Conservation (phyloP, 1,139 yeast species). For the Casaregolazyma lundiana region DNA sequence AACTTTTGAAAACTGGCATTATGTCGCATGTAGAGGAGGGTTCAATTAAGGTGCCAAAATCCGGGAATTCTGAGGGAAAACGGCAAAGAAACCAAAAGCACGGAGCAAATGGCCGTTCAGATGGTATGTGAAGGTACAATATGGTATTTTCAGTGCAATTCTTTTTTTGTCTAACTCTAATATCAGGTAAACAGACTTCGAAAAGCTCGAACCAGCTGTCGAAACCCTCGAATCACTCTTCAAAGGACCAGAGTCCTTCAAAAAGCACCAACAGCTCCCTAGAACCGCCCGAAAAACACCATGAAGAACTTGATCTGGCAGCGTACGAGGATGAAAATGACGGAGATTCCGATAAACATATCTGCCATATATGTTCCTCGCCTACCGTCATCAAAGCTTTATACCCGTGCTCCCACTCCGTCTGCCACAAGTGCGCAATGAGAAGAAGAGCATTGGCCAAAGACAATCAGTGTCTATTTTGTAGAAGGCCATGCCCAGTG, state of each 20-base stretch:
- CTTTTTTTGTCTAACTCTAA: no score
- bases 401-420: slow-evolving; percentile 78
- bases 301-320: slow-evolving; percentile 3
- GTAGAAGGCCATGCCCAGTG: slow-evolving; percentile 59
- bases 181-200: no score
- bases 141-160: no score
- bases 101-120: background rate
- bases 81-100: background rate
- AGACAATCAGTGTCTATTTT: slow-evolving; percentile 71
- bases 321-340: slow-evolving; percentile 11
- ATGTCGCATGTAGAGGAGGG: background rate
- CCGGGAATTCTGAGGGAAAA: background rate
- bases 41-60: background rate
- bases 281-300: background rate
- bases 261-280: no score
- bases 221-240: no score
- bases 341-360: slow-evolving; percentile 29
- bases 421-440: slow-evolving; percentile 79
- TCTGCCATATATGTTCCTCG: slow-evolving; percentile 85
- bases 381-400: slow-evolving; percentile 57
- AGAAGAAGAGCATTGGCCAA: slow-evolving; percentile 78
- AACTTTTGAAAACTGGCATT: no score
- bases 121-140: no score
- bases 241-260: no score
- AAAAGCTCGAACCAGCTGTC: no score